These are phyloP conservation scores for Yamadazyma olivae DNA, from an alignment of 805 yeast genomes.

Conservation along the genomic window DNA sequence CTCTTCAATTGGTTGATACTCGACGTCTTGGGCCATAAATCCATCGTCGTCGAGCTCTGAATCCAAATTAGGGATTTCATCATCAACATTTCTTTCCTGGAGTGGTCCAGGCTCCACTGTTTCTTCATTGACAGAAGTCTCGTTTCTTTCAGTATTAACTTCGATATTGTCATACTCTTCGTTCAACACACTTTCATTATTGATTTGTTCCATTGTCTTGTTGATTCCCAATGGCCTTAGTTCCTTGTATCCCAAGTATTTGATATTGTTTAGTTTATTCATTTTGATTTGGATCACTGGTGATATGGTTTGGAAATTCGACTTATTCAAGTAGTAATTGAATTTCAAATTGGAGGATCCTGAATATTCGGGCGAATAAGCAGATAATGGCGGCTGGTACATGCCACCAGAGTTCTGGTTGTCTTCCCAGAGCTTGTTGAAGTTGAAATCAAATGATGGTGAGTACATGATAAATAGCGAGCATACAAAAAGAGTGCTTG, in stretches of 20 bases:
- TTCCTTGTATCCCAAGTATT: constrained; percentile 31
- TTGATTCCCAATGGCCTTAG: constrained; percentile 39
- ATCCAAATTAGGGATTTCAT: constrained; percentile 42
- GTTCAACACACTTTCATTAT: constrained; percentile 8
- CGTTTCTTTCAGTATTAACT: background rate
- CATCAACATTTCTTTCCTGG: constrained; percentile 57
- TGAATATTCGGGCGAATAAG: constrained; percentile 48
- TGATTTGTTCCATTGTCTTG: constrained; percentile 39
- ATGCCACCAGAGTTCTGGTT: constrained; percentile 16
- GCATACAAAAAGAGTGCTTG: background rate
- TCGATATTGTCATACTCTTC: constrained; percentile 1
- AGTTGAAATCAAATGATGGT: constrained; percentile 11
- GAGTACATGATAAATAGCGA: constrained; percentile 11
- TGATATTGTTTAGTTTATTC: constrained; percentile 22
- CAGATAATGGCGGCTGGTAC: constrained; percentile 53
- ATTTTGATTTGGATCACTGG: constrained; percentile 19
- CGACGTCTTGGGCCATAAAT: constrained; percentile 47
- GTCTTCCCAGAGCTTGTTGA: constrained; percentile 13
- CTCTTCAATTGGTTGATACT: constrained; percentile 29
- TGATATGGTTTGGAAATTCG: constrained; percentile 3
- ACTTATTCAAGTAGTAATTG: constrained; percentile 3
- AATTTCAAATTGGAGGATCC: constrained; percentile 17
- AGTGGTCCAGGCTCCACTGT: background rate
- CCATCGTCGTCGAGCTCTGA: constrained; percentile 41
- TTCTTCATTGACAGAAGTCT: background rate